Evolutionary conservation across 352 stramenopile species (phyloP), one percentile per base, ranked within the genome.

Genomic region (Phytophthora sansomeana): DNA sequence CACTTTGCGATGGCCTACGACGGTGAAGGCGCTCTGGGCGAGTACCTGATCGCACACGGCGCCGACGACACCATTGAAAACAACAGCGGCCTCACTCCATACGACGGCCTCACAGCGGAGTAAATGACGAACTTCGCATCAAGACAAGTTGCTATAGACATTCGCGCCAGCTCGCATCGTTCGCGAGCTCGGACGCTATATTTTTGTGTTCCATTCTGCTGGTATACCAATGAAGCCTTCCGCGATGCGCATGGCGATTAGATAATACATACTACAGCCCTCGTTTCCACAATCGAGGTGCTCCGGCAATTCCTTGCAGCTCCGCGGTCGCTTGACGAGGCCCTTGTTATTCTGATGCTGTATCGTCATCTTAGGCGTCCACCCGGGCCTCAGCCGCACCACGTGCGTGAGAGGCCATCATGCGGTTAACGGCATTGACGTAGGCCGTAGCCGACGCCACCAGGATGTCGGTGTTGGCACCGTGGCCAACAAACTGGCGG

Each of bases 1-100:
- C 95, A 98, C 65, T 98, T 97, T 62, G 95, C 95, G 5, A 97
- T 98, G 87, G 87, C 89, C 4, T 98, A 97, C 75, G 94, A 98
- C 70, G 42, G 80, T 0, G 86, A 97, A 64, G 93, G 93, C 35
- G 77, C 85, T 33, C 68, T 98, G 6, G 94, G 85, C 55, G 91
- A 98, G 75, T 98, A 91, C 74, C 73, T 98, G 41, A 98, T 98
- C 65, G 79, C 83, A n/a, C 89, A 91, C 56, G 95, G 94, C 41
- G 92, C 95, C 8, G 92, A 98, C 68, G 93, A 98, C 64, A 96
- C 88, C 24, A 91, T 98, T 57, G 88, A 97, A 62, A 99, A 99
- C 77, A 86, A 84, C 17, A 97, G 89, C 54, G 92, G 91, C 17
- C 81, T 98, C 35, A 97, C 92, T 3, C 78, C 93, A 2, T 99